phyloP scores from a whole-genome alignment of 2,329 filamentous ascomycete species.

The Botrytis fabae region DNA sequence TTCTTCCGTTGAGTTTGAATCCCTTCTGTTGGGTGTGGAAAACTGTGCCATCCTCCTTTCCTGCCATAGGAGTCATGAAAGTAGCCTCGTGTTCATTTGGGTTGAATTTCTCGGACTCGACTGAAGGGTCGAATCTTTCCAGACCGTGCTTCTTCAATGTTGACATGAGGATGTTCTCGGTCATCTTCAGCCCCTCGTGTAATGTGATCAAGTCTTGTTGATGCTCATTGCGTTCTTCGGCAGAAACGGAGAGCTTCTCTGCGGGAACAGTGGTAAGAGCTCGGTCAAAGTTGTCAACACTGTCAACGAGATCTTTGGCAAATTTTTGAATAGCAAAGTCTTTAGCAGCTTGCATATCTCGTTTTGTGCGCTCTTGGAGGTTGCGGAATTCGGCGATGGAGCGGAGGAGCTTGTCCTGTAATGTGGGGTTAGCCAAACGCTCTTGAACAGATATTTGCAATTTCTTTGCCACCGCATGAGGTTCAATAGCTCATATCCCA shows the following conservation, averaged over 20 bases:
- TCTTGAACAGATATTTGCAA: constrained; percentile 12
- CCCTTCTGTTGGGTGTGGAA: constrained; percentile 95
- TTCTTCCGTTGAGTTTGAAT: constrained; percentile 87
- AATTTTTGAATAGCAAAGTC: constrained; percentile 95
- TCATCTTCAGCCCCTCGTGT: constrained; percentile 93
- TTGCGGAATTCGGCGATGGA: constrained; percentile 96
- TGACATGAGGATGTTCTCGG: constrained; percentile 80
- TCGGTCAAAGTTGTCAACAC: constrained; percentile 95
- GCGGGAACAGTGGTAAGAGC: constrained; percentile 77
- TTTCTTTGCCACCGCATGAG: background rate
- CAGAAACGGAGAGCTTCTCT: constrained; percentile 63
- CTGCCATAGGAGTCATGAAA: constrained; percentile 85
- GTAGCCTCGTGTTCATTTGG: constrained; percentile 96
- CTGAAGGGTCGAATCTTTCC: constrained; percentile 77
- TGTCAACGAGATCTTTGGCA: constrained; percentile 91
- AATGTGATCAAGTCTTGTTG: constrained; percentile 75
- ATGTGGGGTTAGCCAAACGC: constrained; percentile 18
- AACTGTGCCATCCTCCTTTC: constrained; percentile 86
- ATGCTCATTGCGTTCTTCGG: constrained; percentile 51
- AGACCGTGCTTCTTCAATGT: constrained; percentile 94
- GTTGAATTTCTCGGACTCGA: constrained; percentile 81
- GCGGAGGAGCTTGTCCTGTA: constrained; percentile 92
- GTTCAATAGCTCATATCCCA: background rate
- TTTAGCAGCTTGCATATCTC: constrained; percentile 82
- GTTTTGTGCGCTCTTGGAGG: constrained; percentile 89